Percentiles rank a stretch among this genome's conserved stretches.
phyloP scores from a whole-genome alignment of 2,329 filamentous ascomycete genomes.

The Cordyceps cateniannulata region DNA sequence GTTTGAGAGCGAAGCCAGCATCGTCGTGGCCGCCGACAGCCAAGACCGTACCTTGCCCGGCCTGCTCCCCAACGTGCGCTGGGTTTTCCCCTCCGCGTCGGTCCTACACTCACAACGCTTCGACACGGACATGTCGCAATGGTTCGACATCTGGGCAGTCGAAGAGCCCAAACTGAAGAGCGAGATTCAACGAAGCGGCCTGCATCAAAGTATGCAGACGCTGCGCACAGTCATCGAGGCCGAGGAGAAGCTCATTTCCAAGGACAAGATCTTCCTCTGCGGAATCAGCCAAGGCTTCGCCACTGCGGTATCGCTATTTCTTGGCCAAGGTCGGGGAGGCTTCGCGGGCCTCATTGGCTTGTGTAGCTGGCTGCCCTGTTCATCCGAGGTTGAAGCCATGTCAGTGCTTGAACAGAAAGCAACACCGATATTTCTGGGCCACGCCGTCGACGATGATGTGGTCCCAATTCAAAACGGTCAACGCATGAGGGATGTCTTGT shows the following conservation, averaged over 20 bases:
- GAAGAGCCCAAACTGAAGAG: not conserved
- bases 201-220: not conserved
- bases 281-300: constrained; percentile 6
- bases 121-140: not conserved
- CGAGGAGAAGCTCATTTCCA: not conserved
- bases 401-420: not conserved
- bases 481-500: not conserved
- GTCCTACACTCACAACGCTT: not conserved
- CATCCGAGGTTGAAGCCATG: not conserved
- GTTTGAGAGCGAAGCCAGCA: constrained; percentile 22
- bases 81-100: not conserved
- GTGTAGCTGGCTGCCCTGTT: constrained; percentile 4
- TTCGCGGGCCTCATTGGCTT: not conserved
- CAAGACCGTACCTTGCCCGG: not conserved
- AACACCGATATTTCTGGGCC: not conserved
- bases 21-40: not conserved
- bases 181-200: not conserved
- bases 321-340: not conserved
- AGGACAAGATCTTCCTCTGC: not conserved
- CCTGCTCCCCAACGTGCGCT: not conserved
- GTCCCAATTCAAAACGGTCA: not conserved
- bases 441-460: not conserved
- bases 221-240: not conserved
- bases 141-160: constrained; percentile 5
- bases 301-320: not conserved